Percentiles rank a stretch among this genome's conserved stretches.
Evolutionary conservation across 768 basidiomycete genomes (phyloP).

Genomic region (Pleurotus salmoneostramineus): DNA sequence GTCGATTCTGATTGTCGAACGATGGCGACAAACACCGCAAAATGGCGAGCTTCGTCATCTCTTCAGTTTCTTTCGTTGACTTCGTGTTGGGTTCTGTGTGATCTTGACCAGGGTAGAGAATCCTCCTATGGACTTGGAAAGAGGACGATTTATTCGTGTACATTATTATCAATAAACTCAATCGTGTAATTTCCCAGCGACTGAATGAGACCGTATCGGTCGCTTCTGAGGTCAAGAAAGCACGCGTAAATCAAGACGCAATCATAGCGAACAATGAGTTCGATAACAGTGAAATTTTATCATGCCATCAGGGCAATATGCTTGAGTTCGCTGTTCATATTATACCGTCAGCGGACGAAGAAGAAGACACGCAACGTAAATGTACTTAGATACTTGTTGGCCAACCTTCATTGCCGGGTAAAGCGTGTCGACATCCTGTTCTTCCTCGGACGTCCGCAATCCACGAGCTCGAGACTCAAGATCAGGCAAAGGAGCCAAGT

Average conservation of each 20-base stretch:
- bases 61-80: conserved; percentile 1
- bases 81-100: no score
- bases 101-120: no score
- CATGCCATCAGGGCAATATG: conserved; percentile 79
- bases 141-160: no score
- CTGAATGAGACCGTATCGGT: no score
- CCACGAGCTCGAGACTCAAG: conserved; percentile 45
- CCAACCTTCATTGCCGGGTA: conserved; percentile 86
- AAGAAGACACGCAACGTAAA: background rate
- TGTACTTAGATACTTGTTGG: conserved; percentile 81
- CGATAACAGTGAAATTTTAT: conserved; percentile 11
- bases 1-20: conserved; percentile 28
- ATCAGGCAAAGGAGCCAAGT: conserved; percentile 60
- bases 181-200: no score
- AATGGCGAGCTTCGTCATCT: background rate
- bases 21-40: conserved; percentile 14
- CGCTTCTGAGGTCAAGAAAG: no score
- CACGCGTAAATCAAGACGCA: no score
- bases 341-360: background rate
- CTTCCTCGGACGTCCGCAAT: conserved; percentile 34
- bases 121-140: no score
- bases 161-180: no score
- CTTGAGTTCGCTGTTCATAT: conserved; percentile 59
- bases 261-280: no score
- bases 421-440: conserved; percentile 34